Evolutionary conservation across 768 basidiomycete genomes (phyloP).

Genomic region (Trametes maxima): DNA sequence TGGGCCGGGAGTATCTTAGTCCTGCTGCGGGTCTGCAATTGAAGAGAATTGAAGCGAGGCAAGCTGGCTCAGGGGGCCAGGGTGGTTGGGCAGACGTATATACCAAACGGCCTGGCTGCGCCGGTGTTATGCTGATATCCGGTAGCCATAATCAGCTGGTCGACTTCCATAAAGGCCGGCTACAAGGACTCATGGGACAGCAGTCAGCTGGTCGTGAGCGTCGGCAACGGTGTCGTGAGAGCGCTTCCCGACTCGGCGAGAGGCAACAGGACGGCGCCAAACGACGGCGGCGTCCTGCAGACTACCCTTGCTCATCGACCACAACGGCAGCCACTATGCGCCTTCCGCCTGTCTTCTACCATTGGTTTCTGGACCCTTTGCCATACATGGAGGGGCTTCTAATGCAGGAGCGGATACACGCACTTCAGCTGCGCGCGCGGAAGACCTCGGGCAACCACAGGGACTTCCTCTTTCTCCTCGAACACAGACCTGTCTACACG

Average conservation of each 20-base stretch:
- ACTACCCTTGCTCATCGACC: not conserved
- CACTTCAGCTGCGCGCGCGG: constrained; percentile 58
- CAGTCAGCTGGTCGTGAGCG: no score
- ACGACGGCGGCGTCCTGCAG: no score
- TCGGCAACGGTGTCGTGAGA: no score
- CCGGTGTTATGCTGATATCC: no score
- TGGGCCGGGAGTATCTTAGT: no score
- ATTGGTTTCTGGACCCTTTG: constrained; percentile 76
- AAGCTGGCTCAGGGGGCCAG: not conserved
- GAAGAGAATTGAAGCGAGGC: not conserved
- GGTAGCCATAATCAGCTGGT: no score
- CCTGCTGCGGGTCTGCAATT: not conserved
- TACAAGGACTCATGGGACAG: no score
- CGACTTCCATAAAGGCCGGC: no score
- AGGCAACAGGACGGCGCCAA: no score
- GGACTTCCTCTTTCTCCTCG: constrained; percentile 76
- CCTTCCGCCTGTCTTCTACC: constrained; percentile 70
- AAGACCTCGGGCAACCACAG: constrained; percentile 43
- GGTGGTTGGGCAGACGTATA: no score
- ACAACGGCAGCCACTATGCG: constrained; percentile 31
- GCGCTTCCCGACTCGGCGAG: no score
- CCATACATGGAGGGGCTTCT: constrained; percentile 71
- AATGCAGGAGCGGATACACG: constrained; percentile 73
- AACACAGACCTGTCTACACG: constrained; percentile 95
- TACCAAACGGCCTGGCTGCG: no score